Evolutionary conservation across 257 asterid genomes (phyloP).

Genomic region (Rubia yunnanensis): DNA sequence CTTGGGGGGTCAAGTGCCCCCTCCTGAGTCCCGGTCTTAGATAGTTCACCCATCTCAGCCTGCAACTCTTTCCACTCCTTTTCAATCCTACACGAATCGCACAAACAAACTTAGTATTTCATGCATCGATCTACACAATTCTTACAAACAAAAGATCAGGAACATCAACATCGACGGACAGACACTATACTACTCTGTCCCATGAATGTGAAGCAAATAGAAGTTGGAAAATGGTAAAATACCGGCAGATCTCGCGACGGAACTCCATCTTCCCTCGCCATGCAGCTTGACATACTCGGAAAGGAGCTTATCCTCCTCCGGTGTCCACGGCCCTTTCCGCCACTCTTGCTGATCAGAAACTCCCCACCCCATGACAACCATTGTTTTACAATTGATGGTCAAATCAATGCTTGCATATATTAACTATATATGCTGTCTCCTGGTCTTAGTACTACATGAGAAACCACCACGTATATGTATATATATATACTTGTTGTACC

Average conservation of each 20-base stretch:
- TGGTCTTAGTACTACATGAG: neutral
- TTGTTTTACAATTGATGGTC: neutral
- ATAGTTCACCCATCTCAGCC: conserved; percentile 46
- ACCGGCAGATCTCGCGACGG: conserved; percentile 33
- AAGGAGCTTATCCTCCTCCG: conserved; percentile 36
- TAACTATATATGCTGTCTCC: neutral
- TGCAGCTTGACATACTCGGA: conserved; percentile 24
- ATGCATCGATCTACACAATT: too few relatives aligned
- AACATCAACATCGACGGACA: too few relatives aligned
- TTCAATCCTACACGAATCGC: conserved; percentile 25
- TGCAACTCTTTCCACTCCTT: conserved; percentile 40
- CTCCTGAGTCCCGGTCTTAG: conserved; percentile 36
- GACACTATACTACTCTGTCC: too few relatives aligned
- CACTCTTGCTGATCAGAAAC: conserved; percentile 24
- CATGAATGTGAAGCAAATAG: too few relatives aligned
- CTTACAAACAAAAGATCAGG: too few relatives aligned
- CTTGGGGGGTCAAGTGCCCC: conserved; percentile 37
- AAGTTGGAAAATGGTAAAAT: too few relatives aligned
- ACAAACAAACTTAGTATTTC: neutral
- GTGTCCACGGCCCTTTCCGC: conserved; percentile 42
- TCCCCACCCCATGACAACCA: conserved; percentile 18
- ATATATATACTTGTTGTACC: neutral
- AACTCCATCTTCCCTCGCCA: conserved; percentile 45
- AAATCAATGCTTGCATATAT: too few relatives aligned
- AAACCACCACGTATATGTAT: neutral